Percentiles rank a stretch among this genome's conserved stretches.
Conservation (phyloP, 495 filamentous ascomycete genomes). For the Parathielavia appendiculata region DNA sequence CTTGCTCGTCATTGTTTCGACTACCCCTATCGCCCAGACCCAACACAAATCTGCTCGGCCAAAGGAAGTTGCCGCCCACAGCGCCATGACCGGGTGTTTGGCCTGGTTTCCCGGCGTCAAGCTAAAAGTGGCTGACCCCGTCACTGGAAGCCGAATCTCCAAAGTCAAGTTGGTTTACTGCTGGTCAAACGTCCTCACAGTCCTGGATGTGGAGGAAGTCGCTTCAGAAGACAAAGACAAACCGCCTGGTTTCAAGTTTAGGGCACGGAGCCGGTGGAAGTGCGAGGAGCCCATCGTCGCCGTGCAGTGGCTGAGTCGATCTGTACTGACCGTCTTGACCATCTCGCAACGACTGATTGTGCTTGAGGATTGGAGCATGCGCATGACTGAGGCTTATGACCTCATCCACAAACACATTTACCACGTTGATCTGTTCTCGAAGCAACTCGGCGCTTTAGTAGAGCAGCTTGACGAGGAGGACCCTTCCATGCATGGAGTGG, state of each 20-base stretch:
- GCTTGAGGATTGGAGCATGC: constrained; percentile 80
- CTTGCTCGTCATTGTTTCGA: constrained; percentile 91
- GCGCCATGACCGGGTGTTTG: constrained; percentile 85
- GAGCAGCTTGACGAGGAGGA: constrained; percentile 87
- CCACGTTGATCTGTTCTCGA: constrained; percentile 78
- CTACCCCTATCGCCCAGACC: constrained; percentile 90
- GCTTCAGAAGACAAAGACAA: constrained; percentile 62
- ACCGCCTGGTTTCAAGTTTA: constrained; percentile 73
- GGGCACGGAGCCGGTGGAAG: constrained; percentile 81
- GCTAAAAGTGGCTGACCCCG: constrained; percentile 66
- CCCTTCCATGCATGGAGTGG: constrained; percentile 85
- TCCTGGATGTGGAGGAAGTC: constrained; percentile 76
- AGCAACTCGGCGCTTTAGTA: constrained; percentile 75
- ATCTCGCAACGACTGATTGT: constrained; percentile 91
- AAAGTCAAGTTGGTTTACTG: constrained; percentile 92
- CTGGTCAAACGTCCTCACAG: constrained; percentile 94
- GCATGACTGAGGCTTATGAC: constrained; percentile 89
- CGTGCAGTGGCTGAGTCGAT: constrained; percentile 93
- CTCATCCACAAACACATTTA: constrained; percentile 88
- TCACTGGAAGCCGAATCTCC: constrained; percentile 52
- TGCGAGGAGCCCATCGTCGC: constrained; percentile 93
- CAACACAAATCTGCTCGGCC: constrained; percentile 88
- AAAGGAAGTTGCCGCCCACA: constrained; percentile 83
- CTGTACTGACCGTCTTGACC: constrained; percentile 84
- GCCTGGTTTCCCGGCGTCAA: constrained; percentile 97